Conservation (phyloP, 2,329 filamentous ascomycete species). For the Pyrenophora tritici-repentis region DNA sequence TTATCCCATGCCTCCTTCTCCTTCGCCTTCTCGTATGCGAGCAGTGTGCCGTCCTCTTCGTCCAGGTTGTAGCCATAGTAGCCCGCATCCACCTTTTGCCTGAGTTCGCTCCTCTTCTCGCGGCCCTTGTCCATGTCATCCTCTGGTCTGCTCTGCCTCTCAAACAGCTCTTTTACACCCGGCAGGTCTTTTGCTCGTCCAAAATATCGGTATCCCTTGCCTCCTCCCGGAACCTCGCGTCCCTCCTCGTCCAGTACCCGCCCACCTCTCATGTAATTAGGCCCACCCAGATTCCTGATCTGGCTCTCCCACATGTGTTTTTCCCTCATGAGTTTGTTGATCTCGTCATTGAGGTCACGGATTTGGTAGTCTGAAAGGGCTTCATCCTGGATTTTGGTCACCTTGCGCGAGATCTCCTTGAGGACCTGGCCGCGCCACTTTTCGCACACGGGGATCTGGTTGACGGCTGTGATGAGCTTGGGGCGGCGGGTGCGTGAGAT, state of each 20-base stretch:
- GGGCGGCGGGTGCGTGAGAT: slow-evolving; percentile 86
- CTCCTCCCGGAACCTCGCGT: slow-evolving; percentile 65
- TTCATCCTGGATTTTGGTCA: slow-evolving; percentile 91
- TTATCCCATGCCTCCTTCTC: slow-evolving; percentile 80
- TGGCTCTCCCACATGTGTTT: slow-evolving; percentile 99
- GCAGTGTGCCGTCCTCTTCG: slow-evolving; percentile 82
- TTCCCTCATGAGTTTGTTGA: slow-evolving; percentile 98
- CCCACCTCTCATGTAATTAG: slow-evolving; percentile 87
- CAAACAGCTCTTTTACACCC: slow-evolving; percentile 84
- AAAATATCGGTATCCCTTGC: slow-evolving; percentile 86
- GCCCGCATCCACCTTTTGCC: slow-evolving; percentile 82
- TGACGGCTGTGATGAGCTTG: slow-evolving; percentile 85
- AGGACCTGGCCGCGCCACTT: slow-evolving; percentile 98
- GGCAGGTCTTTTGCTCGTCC: slow-evolving; percentile 87
- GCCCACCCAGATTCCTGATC: slow-evolving; percentile 92
- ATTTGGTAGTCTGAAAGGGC: slow-evolving; percentile 96
- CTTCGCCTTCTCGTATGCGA: slow-evolving; percentile 81
- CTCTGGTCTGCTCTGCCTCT: slow-evolving; percentile 41
- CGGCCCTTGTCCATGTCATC: slow-evolving; percentile 64
- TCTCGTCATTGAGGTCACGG: slow-evolving; percentile 96
- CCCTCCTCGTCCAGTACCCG: slow-evolving; percentile 61
- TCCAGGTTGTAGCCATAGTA: slow-evolving; percentile 96
- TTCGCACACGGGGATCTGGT: slow-evolving; percentile 83
- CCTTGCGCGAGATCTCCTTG: slow-evolving; percentile 95
- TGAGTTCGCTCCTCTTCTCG: slow-evolving; percentile 70